phyloP scores from a whole-genome alignment of 371 early-diverging fungal genomes.

The Actinomortierella ambigua region DNA sequence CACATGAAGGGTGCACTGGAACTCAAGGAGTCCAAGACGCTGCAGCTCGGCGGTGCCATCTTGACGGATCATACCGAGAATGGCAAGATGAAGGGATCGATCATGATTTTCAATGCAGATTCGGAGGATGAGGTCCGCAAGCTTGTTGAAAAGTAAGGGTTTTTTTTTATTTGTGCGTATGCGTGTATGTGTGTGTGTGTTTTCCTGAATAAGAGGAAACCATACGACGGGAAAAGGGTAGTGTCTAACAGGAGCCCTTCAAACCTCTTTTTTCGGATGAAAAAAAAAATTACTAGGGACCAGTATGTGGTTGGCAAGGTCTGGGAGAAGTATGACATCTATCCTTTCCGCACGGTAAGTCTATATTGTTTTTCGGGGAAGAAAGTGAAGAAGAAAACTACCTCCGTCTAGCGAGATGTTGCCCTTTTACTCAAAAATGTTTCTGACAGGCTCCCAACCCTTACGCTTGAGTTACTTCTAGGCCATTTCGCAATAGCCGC shows the following conservation, averaged over 20 bases:
- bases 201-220: background rate
- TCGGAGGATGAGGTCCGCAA: conserved; percentile 49
- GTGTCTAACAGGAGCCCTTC: too few relatives aligned
- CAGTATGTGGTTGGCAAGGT: conserved; percentile 61
- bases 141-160: conserved; percentile 35
- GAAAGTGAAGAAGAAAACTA: background rate
- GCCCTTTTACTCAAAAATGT: too few relatives aligned
- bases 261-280: background rate
- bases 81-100: conserved; percentile 62
- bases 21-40: conserved; percentile 32
- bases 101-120: conserved; percentile 55
- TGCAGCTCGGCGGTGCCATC: conserved; percentile 59
- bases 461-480: too few relatives aligned
- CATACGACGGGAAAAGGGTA: too few relatives aligned
- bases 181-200: background rate
- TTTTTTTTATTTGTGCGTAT: background rate
- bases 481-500: too few relatives aligned
- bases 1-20: conserved; percentile 50
- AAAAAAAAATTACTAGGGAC: conserved; percentile 36
- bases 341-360: conserved; percentile 48
- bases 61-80: conserved; percentile 43
- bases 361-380: conserved; percentile 1
- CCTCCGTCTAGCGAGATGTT: too few relatives aligned
- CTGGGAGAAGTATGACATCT: conserved; percentile 60
- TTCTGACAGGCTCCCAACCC: too few relatives aligned